phyloP scores from a whole-genome alignment of 345 rosid genomes.

The Boechera retrofracta region DNA sequence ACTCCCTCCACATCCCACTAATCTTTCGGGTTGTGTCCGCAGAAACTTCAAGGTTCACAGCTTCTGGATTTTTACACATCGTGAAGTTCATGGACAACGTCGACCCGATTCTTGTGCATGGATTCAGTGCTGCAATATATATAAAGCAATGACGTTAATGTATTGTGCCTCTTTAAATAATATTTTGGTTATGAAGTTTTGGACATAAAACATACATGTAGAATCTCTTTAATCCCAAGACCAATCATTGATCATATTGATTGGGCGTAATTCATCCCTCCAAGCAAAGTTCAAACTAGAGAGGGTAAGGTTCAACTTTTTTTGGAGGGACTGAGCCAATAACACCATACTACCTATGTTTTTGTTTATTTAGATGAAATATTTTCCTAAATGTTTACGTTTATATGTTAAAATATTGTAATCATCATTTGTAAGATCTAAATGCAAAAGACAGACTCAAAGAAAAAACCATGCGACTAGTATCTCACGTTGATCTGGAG shows the following conservation, averaged over 20 bases:
- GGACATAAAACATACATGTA: neutral
- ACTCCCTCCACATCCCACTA: neutral
- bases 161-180: neutral
- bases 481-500: neutral
- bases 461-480: neutral
- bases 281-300: no score
- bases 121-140: neutral
- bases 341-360: neutral
- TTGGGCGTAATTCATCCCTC: no score
- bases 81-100: neutral
- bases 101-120: neutral
- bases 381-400: neutral
- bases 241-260: no score
- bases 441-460: neutral
- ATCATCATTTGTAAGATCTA: neutral
- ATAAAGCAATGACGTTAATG: neutral
- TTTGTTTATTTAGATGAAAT: neutral
- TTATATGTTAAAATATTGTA: neutral
- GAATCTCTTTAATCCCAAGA: no score
- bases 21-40: neutral
- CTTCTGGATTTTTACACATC: neutral
- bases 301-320: neutral
- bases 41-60: neutral
- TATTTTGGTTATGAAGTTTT: neutral
- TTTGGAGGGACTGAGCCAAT: neutral